phyloP scores from a whole-genome alignment of 306 rosid species.

The Pterocarpus santalinus region DNA sequence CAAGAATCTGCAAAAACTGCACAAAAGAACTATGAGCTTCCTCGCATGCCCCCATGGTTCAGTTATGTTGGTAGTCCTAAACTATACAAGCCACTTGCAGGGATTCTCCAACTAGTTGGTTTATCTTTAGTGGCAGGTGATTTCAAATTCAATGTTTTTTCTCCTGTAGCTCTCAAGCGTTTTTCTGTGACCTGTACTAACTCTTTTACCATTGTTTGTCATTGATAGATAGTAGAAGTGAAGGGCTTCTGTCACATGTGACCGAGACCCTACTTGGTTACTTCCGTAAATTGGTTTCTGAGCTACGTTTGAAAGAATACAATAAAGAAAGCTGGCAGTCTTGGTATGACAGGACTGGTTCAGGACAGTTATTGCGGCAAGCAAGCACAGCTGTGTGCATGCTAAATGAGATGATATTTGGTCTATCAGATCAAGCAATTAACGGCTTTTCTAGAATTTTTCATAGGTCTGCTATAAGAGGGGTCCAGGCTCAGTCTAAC shows the following conservation, averaged over 20 bases:
- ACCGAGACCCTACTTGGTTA: constrained; percentile 76
- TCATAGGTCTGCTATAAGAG: constrained; percentile 58
- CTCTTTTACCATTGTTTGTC: constrained; percentile 29
- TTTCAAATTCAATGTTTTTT: constrained; percentile 47
- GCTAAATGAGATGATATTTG: constrained; percentile 92
- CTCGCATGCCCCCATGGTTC: constrained; percentile 99
- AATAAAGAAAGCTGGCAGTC: constrained; percentile 80
- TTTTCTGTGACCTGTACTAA: constrained; percentile 34
- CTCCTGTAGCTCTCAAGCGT: constrained; percentile 34
- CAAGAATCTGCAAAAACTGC: constrained; percentile 46
- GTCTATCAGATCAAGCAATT: constrained; percentile 79
- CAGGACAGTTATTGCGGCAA: constrained; percentile 88
- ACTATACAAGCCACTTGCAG: constrained; percentile 79
- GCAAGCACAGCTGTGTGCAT: constrained; percentile 94
- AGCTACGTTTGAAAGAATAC: constrained; percentile 77
- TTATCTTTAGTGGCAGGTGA: constrained; percentile 81
- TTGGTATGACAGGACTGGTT: constrained; percentile 89
- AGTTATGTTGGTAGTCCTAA: constrained; percentile 68
- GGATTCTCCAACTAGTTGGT: constrained; percentile 90
- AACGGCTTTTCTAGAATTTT: constrained; percentile 63
- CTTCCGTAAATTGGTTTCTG: constrained; percentile 81
- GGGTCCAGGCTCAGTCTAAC: constrained; percentile 50
- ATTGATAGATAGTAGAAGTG: constrained; percentile 68
- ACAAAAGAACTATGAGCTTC: constrained; percentile 66
- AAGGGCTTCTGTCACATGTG: constrained; percentile 70